Conservation (phyloP, 164 flowering plant species). For the Malania oleifera region DNA sequence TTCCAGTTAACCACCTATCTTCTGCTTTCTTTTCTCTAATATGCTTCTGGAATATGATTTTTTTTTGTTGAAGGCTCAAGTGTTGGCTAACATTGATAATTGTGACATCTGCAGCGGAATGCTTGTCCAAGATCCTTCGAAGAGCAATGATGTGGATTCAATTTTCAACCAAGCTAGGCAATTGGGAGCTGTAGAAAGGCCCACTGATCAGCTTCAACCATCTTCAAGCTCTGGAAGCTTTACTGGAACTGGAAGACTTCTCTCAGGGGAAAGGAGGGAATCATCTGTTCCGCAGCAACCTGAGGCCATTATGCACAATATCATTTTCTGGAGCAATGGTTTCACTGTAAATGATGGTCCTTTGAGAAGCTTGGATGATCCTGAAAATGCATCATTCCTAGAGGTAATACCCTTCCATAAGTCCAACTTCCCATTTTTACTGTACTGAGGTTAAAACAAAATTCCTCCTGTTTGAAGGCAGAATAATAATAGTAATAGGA, state of each 20-base stretch:
- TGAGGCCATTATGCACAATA: background rate
- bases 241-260: constrained; percentile 13
- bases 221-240: constrained; percentile 20
- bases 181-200: constrained; percentile 73
- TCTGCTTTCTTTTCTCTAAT: too few relatives aligned
- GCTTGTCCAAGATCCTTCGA: constrained; percentile 88
- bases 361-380: constrained; percentile 6
- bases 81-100: background rate
- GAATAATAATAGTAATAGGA: too few relatives aligned
- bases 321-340: constrained; percentile 9
- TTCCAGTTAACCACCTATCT: too few relatives aligned
- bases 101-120: constrained; percentile 58
- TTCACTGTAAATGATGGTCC: constrained; percentile 7
- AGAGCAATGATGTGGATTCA: constrained; percentile 70
- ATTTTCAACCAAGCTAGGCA: constrained; percentile 84
- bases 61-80: background rate
- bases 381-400: constrained; percentile 5
- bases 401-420: constrained; percentile 6
- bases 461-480: too few relatives aligned
- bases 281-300: background rate
- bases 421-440: too few relatives aligned
- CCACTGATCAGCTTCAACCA: constrained; percentile 43
- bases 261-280: constrained; percentile 72
- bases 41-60: background rate
- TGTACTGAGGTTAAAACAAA: too few relatives aligned